Evolutionary conservation across 2,329 filamentous ascomycete genomes (phyloP).

Genomic region (Calonectria honghensis): DNA sequence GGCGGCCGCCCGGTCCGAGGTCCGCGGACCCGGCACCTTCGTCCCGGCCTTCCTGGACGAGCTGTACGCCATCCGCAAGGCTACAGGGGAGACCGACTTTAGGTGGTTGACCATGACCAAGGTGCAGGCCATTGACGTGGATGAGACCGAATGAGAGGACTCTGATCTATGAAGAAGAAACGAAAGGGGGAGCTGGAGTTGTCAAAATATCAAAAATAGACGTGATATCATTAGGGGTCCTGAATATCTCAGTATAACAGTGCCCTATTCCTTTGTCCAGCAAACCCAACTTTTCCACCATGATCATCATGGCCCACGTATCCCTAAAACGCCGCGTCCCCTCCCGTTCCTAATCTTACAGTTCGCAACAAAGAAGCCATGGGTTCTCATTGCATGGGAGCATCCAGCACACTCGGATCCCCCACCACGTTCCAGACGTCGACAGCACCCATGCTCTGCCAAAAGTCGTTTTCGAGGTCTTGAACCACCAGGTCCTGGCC

Average conservation of each 20-base stretch:
- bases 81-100: slow-evolving; percentile 67
- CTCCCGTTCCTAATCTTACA: neutral
- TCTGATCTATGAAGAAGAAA: neutral
- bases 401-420: slow-evolving; percentile 52
- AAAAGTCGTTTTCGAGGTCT: slow-evolving; percentile 53
- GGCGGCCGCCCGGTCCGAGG: slow-evolving; percentile 78
- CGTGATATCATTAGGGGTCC: neutral
- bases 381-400: slow-evolving; percentile 32
- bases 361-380: neutral
- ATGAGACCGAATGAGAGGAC: slow-evolving; percentile 44
- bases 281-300: neutral
- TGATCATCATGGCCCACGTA: neutral
- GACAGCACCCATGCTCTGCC: slow-evolving; percentile 51
- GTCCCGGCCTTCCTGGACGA: slow-evolving; percentile 90
- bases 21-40: slow-evolving; percentile 89
- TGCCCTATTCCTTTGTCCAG: neutral
- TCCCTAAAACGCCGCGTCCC: slow-evolving; percentile 10
- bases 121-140: slow-evolving; percentile 63
- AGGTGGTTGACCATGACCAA: slow-evolving; percentile 72
- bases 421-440: slow-evolving; percentile 56
- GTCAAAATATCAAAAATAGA: neutral
- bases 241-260: neutral
- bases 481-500: slow-evolving; percentile 51
- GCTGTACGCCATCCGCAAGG: slow-evolving; percentile 70
- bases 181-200: neutral